Evolutionary conservation across 176 grass and related monocot genomes (phyloP), one percentile per base, ranked within the genome.

Genomic region (Ensete glaucum): DNA sequence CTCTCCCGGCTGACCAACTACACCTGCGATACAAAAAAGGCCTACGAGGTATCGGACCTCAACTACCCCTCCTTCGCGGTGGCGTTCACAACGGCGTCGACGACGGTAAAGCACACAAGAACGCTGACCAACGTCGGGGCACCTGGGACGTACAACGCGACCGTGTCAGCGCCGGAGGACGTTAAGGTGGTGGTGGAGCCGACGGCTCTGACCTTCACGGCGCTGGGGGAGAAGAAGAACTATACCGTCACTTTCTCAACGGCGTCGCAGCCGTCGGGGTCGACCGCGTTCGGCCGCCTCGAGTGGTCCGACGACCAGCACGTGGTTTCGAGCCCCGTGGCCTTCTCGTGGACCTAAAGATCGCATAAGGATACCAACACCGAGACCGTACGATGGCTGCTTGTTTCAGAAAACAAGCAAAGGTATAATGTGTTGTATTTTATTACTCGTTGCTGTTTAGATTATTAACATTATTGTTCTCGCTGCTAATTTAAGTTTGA

Each of bases 11-110:
- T 72, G 49, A 9, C 84, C 14, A 81, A 85, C 57, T 80, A 87
- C 65, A 66, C 29, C 8, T 98, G 95, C 81, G 78, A 58, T 85
- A 3, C 52, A 16, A 86, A 84, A 62, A 82, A 76, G 25, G 73
- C 75, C 1, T 94, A 87, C 78, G 58, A 75, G 10, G 95, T 86
- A 74, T 43, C 86, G 1, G 82, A 78, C 62, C 86, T 98, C 64
- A 98, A 98, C 80, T 98, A 98, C 86, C 95, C 95, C 26, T 93
- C 94, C 1, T 98, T 98, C 86, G 75, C 85, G 6, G 94, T 93
- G 10, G 52, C 67, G 66, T 84, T 98, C 60, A 48, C 25, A 8
- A 19, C 68, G 27, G 16, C 34, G 34, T 50, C 9, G 19, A 22
- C 16, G 27, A 76, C 77, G 69, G 84, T 84, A 73, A 93, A 91